phyloP scores from a whole-genome alignment of 768 basidiomycete genomes.

The Psilocybe cubensis region DNA sequence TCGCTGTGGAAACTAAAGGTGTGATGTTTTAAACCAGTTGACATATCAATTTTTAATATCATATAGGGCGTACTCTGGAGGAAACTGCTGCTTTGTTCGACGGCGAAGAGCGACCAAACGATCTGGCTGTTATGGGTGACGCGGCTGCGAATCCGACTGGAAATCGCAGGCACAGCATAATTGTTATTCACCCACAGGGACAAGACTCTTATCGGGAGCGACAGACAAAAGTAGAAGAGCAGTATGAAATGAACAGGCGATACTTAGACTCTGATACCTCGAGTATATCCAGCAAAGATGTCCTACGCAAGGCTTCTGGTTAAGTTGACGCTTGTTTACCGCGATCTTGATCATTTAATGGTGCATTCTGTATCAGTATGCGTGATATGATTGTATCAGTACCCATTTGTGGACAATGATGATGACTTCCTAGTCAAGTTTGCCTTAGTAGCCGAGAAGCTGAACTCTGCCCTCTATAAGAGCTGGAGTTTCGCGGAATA shows the following conservation, averaged over 20 bases:
- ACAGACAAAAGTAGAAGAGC: constrained; percentile 21
- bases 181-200: constrained; percentile 12
- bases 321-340: too few species aligned
- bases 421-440: too few species aligned
- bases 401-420: too few species aligned
- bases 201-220: neutral
- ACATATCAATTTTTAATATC: constrained; percentile 8
- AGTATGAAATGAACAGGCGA: constrained; percentile 27
- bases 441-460: too few species aligned
- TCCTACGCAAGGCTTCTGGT: too few species aligned
- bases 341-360: too few species aligned
- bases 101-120: constrained; percentile 50
- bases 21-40: constrained; percentile 8
- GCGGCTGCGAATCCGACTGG: constrained; percentile 48
- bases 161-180: constrained; percentile 28
- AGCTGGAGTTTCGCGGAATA: too few species aligned
- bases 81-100: constrained; percentile 78
- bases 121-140: constrained; percentile 49
- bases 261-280: constrained; percentile 24
- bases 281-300: too few species aligned
- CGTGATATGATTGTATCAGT: too few species aligned
- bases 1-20: constrained; percentile 69
- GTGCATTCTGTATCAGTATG: too few species aligned
- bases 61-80: constrained; percentile 64
- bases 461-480: too few species aligned